These are phyloP conservation scores for Eustoma russellianum DNA, from an alignment of 257 asterid genomes.

Conservation along the genomic window DNA sequence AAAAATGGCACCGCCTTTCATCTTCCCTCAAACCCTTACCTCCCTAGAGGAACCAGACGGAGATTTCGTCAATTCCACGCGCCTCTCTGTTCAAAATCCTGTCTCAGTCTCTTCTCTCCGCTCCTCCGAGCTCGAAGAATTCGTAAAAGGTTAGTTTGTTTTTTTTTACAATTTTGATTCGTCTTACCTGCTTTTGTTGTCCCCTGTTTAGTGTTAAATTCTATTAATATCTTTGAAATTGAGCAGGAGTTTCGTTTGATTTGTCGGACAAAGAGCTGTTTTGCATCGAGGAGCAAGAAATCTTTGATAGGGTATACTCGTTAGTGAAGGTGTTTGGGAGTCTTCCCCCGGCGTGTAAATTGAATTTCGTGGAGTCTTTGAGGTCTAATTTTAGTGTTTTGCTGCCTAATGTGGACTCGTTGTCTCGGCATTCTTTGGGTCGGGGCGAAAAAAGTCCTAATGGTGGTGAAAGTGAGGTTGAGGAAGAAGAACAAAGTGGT, in stretches of 20 bases:
- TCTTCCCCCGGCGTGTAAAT: constrained; percentile 51
- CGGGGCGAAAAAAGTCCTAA: constrained; percentile 19
- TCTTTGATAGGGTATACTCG: constrained; percentile 75
- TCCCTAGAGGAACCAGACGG: constrained; percentile 49
- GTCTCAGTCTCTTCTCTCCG: constrained; percentile 37
- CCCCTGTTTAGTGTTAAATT: too few relatives aligned
- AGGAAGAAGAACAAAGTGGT: constrained; percentile 28
- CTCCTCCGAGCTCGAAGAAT: constrained; percentile 69
- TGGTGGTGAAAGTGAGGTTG: constrained; percentile 35
- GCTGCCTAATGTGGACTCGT: constrained; percentile 73
- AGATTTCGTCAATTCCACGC: constrained; percentile 22
- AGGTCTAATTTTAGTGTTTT: constrained; percentile 89
- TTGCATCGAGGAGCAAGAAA: constrained; percentile 82
- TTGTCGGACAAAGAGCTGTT: constrained; percentile 81
- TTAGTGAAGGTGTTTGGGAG: constrained; percentile 62
- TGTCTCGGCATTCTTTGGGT: constrained; percentile 26
- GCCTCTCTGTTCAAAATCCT: constrained; percentile 44
- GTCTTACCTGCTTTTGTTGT: too few relatives aligned
- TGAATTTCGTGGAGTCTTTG: constrained; percentile 72
- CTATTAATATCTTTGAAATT: not conserved
- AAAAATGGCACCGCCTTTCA: constrained; percentile 61
- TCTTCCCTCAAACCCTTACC: constrained; percentile 58
- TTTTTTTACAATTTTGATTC: not conserved
- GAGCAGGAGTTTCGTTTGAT: constrained; percentile 71
- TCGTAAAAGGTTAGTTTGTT: constrained; percentile 60